Conservation (phyloP, 805 yeast genomes). For the Candida saitoana region DNA sequence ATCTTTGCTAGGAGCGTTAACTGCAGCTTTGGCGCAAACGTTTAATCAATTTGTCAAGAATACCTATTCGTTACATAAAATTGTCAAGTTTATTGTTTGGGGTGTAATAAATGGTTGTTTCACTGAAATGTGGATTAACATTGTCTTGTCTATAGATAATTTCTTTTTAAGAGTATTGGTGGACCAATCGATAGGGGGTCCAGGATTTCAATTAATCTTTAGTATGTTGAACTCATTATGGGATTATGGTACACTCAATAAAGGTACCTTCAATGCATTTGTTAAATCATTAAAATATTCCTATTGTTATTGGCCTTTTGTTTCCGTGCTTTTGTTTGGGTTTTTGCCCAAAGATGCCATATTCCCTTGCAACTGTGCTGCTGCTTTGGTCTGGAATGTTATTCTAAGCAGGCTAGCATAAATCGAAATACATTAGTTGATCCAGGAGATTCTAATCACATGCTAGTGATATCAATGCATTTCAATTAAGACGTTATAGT, state of each 20-base stretch:
- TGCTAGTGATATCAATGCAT: too few relatives aligned
- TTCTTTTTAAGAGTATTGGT: slow-evolving; percentile 37
- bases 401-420: slow-evolving; percentile 36
- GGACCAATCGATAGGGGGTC: slow-evolving; percentile 56
- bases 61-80: slow-evolving; percentile 27
- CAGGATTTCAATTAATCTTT: slow-evolving; percentile 50
- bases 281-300: slow-evolving; percentile 48
- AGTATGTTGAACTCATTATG: slow-evolving; percentile 48
- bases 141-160: slow-evolving; percentile 38
- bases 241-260: slow-evolving; percentile 46
- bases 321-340: slow-evolving; percentile 48
- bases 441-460: too few relatives aligned
- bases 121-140: slow-evolving; percentile 53
- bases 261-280: slow-evolving; percentile 33
- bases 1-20: slow-evolving; percentile 32
- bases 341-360: slow-evolving; percentile 46
- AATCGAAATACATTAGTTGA: too few relatives aligned
- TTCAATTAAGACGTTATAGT: too few relatives aligned
- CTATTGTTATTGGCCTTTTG: slow-evolving; percentile 57
- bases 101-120: slow-evolving; percentile 57
- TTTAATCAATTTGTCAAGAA: slow-evolving; percentile 31
- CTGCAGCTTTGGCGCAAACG: slow-evolving; percentile 42
- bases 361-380: slow-evolving; percentile 57
- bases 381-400: slow-evolving; percentile 54
- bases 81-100: slow-evolving; percentile 52